Evolutionary conservation across 331 rosid species (phyloP).

Genomic region (Stylosanthes scabra): DNA sequence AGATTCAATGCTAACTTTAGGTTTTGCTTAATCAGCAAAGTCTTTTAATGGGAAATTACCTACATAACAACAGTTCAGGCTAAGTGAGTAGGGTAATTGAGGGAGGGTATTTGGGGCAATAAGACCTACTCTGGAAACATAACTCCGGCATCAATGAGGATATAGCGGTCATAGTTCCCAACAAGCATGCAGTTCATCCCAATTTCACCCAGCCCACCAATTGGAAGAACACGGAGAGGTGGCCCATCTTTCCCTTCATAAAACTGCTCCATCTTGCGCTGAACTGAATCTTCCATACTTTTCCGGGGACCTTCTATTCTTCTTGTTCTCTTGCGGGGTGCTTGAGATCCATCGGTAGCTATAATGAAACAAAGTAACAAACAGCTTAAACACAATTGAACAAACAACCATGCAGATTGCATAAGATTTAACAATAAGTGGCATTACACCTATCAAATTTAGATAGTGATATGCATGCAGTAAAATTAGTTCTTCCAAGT

Average conservation of each 20-base stretch:
- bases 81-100: constrained; percentile 6
- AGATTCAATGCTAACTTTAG: constrained; percentile 13
- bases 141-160: constrained; percentile 91
- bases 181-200: constrained; percentile 99
- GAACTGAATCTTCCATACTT: constrained; percentile 92
- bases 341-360: constrained; percentile 61
- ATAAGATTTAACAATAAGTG: not conserved
- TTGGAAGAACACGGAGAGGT: constrained; percentile 84
- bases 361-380: constrained; percentile 25
- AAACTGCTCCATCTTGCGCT: constrained; percentile 89
- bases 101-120: not conserved
- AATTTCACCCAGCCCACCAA: constrained; percentile 93
- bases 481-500: constrained; percentile 9
- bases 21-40: constrained; percentile 3
- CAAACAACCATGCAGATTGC: not conserved
- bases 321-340: constrained; percentile 52
- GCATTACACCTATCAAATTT: not conserved
- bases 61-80: not conserved
- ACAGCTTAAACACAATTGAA: not conserved
- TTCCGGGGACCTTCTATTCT: constrained; percentile 71
- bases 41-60: constrained; percentile 23
- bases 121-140: constrained; percentile 90
- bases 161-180: constrained; percentile 86
- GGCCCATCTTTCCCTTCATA: constrained; percentile 92
- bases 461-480: constrained; percentile 1